Base-by-base conservation (phyloP, 208 protist genomes). In the Trypanosoma avium region DNA sequence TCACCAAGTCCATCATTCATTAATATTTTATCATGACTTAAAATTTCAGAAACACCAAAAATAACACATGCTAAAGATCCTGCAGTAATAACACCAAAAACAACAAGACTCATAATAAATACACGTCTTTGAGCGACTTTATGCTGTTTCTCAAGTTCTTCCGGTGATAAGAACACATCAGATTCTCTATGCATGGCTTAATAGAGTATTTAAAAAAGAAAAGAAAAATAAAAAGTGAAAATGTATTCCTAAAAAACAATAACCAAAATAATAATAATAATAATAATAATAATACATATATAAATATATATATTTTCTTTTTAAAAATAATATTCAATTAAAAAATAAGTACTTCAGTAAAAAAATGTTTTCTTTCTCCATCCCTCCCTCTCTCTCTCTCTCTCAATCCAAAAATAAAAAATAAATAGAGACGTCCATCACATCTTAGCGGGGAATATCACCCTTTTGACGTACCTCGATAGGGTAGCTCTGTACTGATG, bases 401-500 rank as follows among this genome's bases (percentile, higher is more conserved):
- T 54, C 6, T 22, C 5, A 12, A 30, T 22, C 6, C 15, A 29
- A 5, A 54, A 13, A 17, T 33, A 55, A 21, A 35, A 1, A 36
- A 36, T 27, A 12, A 60, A 29, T 36, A 29, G 42, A n/a, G 19
- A 33, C 29, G 24, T 55, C 21, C 17, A 38, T 27, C 35, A 24
- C n/a, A n/a, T 17, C 27, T 75, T 80, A 93, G 13, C 73, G 78
- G 7, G 87, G 87, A 40, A 90, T 77, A 61, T 96, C 88, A 9
- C 91, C 91, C 69, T 93, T 96, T 61, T 93, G 86, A 1, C 88
- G 85, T n/a, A 96, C 91, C 62, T 96, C 91, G 24, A 96, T 96
- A 9, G 91, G 91, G 50, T 92, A 90, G 67, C 74, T 94, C 62
- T 96, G 91, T 24, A 90, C 77, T 17, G 81, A 84, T 7, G 91